phyloP scores from a whole-genome alignment of 371 early-diverging fungal genomes.

The Polyrhizophydium stewartii region DNA sequence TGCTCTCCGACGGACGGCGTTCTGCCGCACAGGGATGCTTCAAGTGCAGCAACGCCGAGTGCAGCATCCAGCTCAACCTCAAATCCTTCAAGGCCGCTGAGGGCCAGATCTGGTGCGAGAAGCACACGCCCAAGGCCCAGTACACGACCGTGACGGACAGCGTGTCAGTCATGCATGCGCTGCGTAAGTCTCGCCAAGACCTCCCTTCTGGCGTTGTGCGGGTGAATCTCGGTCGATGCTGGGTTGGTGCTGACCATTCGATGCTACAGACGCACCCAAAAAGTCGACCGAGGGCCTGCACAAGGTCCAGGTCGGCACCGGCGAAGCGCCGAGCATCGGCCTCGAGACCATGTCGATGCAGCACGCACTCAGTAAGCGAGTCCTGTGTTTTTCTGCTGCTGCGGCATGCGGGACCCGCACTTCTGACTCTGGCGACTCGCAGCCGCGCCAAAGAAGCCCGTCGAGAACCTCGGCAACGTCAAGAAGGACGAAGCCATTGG shows the following conservation, averaged over 20 bases:
- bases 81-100: slow-evolving; percentile 27
- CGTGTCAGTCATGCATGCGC: slow-evolving; percentile 18
- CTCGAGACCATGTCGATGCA: slow-evolving; percentile 21
- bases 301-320: slow-evolving; percentile 32
- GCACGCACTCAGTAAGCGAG: slow-evolving; percentile 22
- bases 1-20: neutral
- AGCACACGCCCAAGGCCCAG: slow-evolving; percentile 31
- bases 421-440: neutral
- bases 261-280: slow-evolving; percentile 25
- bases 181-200: slow-evolving; percentile 11
- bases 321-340: slow-evolving; percentile 24
- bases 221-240: no score
- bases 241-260: no score
- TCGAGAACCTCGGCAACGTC: slow-evolving; percentile 15
- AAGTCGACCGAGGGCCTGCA: slow-evolving; percentile 29
- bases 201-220: no score
- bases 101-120: slow-evolving; percentile 26
- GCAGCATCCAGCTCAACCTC: slow-evolving; percentile 25
- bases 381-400: neutral
- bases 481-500: slow-evolving; percentile 6
- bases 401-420: neutral
- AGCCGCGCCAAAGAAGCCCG: slow-evolving; percentile 15
- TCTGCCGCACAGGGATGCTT: slow-evolving; percentile 4
- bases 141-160: slow-evolving; percentile 25
- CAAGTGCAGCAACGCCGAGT: slow-evolving; percentile 26